Evolutionary conservation across 129 eudicot species (phyloP).

Genomic region (Solidago caesia): DNA sequence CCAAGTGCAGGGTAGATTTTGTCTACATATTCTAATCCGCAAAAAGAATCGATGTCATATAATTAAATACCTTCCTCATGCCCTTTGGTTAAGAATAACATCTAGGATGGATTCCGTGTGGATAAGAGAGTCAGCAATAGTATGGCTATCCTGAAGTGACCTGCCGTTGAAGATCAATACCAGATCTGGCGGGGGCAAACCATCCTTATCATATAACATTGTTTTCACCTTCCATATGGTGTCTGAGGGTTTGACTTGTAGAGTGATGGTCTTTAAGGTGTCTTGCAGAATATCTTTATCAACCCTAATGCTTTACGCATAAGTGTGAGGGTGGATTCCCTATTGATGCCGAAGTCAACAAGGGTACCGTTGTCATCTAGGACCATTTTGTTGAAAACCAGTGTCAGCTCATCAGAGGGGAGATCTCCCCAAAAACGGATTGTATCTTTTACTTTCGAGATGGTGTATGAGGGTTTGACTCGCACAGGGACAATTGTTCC

Average conservation of each 20-base stretch:
- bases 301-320: not conserved
- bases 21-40: too few relatives aligned
- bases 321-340: not conserved
- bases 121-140: too few relatives aligned
- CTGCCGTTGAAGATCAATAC: not conserved
- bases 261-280: not conserved
- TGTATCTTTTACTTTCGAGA: not conserved
- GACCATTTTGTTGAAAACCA: not conserved
- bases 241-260: not conserved
- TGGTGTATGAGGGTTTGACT: not conserved
- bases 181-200: not conserved
- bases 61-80: not conserved
- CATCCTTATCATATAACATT: not conserved
- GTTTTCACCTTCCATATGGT: not conserved
- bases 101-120: too few relatives aligned
- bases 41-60: not conserved
- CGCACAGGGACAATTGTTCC: not conserved
- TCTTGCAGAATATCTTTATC: not conserved
- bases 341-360: not conserved
- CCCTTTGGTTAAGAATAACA: too few relatives aligned
- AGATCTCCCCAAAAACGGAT: not conserved
- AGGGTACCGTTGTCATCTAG: not conserved
- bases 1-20: not conserved
- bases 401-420: not conserved
- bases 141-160: not conserved